Conservation (phyloP, 805 yeast genomes). For the Cyberlindnera nakhonratchasimensis region DNA sequence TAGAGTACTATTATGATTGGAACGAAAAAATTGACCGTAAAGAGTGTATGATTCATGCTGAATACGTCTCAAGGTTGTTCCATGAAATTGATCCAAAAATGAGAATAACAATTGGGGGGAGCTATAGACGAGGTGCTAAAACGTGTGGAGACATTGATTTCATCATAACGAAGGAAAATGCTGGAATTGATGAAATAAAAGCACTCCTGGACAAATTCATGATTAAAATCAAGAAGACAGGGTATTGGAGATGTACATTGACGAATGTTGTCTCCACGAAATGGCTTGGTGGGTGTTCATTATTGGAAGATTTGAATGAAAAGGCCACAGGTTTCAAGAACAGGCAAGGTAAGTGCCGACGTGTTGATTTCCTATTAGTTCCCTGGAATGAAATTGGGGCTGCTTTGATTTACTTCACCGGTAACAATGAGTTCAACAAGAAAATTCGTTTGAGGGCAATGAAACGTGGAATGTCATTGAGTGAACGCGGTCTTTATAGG, state of each 20-base stretch:
- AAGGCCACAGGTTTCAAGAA: slow-evolving; percentile 32
- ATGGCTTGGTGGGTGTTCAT: slow-evolving; percentile 36
- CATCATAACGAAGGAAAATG: slow-evolving; percentile 37
- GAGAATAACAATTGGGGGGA: slow-evolving; percentile 43
- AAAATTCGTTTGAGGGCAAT: slow-evolving; percentile 41
- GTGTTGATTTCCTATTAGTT: slow-evolving; percentile 49
- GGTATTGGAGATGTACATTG: slow-evolving; percentile 28
- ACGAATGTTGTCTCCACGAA: slow-evolving; percentile 20
- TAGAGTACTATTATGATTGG: slow-evolving; percentile 48
- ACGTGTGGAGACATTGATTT: slow-evolving; percentile 54
- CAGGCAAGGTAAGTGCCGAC: slow-evolving; percentile 37
- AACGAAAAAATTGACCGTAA: slow-evolving; percentile 40
- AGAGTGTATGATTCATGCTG: slow-evolving; percentile 41
- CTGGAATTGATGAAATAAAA: slow-evolving; percentile 25
- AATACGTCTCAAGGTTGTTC: slow-evolving; percentile 29
- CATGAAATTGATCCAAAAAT: slow-evolving; percentile 34
- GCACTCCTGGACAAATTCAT: slow-evolving; percentile 25
- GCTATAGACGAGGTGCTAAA: slow-evolving; percentile 46
- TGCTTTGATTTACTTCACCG: slow-evolving; percentile 49
- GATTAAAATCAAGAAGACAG: slow-evolving; percentile 25
- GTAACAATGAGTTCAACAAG: slow-evolving; percentile 51
- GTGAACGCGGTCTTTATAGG: slow-evolving; percentile 41
- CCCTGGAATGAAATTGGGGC: slow-evolving; percentile 46
- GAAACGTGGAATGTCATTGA: slow-evolving; percentile 36
- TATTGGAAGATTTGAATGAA: slow-evolving; percentile 24